Evolutionary conservation across 164 flowering plant genomes (phyloP), one percentile per base, ranked within the genome.

Genomic region (Aristolochia contorta): DNA sequence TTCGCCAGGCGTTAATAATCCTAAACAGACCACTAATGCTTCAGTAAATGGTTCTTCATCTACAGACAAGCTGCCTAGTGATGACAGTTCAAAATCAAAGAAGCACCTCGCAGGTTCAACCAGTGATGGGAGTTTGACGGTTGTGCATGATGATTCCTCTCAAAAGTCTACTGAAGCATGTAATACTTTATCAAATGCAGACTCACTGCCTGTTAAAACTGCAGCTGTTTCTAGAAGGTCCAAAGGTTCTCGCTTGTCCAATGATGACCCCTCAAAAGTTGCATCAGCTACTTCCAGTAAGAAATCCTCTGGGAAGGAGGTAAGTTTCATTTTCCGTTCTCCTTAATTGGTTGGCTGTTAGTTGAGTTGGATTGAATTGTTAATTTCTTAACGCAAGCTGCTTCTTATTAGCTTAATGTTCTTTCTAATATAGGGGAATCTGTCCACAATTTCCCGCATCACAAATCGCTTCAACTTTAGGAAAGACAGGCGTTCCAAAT

Each of bases 391-490:
- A 53, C 2, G 19, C 12, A 2, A 8, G 30, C 6, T 22, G 30
- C 23, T 22, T 20, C 8, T 27, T 27, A n/a, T 16, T 22, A 12
- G 27, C 14, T 53, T 22, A n/a, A 53, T 22, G 18, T 25, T 25
- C 58, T 23, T 8, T 45, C 7, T 59, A 14, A 59, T 59, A 21
- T 12, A 14, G 23, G 45, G 82, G 48, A 78, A 85, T 57, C 59
- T 78, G 63, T 79, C 81, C 22, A 87, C 97, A n/a, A 71, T 89
- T 62, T 67, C 89, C 63, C 85, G 82, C 75, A 70, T 89, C 69
- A 83, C 96, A 58, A 83, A 73, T 57, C 68, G 94, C 57, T 84
- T 93, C 59, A 83, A 81, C 79, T 84, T 84, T 67, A 71, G 86
- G 66, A 89, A 86, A 72, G 96, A 89, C 69, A 70, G 83, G 47